These are phyloP conservation scores for Penicillium expansum DNA, from an alignment of 2,329 filamentous ascomycete species.

Conservation along the genomic window DNA sequence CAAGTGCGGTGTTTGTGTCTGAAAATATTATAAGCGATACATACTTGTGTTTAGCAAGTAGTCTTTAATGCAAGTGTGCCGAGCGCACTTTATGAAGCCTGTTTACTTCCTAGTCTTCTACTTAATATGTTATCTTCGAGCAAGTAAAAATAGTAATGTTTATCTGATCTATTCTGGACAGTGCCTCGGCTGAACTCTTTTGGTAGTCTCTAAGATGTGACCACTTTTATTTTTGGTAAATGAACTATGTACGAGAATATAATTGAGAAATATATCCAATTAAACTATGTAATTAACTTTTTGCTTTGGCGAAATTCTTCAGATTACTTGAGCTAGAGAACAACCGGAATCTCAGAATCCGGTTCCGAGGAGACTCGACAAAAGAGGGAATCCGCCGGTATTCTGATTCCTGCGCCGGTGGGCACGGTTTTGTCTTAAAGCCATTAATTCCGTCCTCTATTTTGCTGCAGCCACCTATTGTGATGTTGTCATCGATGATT, in stretches of 20 bases:
- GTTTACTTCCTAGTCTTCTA: background rate
- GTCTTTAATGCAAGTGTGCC: slow-evolving; percentile 4
- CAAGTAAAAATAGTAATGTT: background rate
- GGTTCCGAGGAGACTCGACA: background rate
- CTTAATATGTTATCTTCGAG: background rate
- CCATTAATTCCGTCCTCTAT: background rate
- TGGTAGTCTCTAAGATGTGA: no score
- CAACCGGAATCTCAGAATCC: background rate
- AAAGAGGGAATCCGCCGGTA: background rate
- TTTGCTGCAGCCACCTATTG: fast-evolving
- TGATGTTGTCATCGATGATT: no score
- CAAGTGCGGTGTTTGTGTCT: background rate
- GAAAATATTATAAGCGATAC: slow-evolving; percentile 1
- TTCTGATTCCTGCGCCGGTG: background rate
- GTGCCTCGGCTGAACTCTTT: no score
- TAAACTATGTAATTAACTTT: no score
- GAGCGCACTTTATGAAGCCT: background rate
- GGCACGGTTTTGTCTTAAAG: background rate
- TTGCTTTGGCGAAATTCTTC: no score
- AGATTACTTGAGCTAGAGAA: no score
- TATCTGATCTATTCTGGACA: background rate
- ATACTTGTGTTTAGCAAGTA: background rate
- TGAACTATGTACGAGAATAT: background rate
- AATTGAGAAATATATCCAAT: no score
- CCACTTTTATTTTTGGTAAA: background rate